phyloP scores from a whole-genome alignment of 208 protist species.

The Leishmania lainsoni region DNA sequence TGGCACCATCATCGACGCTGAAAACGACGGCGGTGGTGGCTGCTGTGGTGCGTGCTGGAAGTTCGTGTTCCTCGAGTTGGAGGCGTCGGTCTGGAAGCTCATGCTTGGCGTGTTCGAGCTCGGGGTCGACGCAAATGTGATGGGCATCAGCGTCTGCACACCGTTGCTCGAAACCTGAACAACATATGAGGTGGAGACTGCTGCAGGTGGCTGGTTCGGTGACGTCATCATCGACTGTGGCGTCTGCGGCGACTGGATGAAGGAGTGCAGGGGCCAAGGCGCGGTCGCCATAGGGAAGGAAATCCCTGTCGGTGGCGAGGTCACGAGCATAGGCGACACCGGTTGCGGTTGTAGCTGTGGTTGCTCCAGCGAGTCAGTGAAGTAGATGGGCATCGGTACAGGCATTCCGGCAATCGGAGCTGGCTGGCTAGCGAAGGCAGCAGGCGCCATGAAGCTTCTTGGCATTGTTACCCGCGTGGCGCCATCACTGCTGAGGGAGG shows the following conservation, averaged over 20 bases:
- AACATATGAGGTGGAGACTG: neutral
- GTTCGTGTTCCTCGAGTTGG: neutral
- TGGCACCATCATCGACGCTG: neutral
- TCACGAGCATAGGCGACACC: neutral
- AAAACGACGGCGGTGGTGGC: neutral
- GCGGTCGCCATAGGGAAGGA: neutral
- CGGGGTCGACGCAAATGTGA: neutral
- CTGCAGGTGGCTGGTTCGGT: neutral
- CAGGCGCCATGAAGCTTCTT: neutral
- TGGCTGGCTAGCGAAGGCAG: neutral
- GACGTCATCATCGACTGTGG: neutral
- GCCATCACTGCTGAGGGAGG: neutral
- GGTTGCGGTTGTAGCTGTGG: neutral
- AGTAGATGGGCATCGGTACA: neutral
- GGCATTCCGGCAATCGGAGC: neutral
- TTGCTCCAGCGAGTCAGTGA: conserved; percentile 8
- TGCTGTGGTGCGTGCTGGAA: neutral
- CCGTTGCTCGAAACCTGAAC: conserved; percentile 7
- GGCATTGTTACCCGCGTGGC: conserved; percentile 1
- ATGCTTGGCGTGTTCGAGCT: neutral
- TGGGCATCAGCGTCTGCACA: conserved; percentile 3
- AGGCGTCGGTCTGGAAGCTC: neutral
- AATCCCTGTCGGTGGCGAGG: conserved; percentile 1
- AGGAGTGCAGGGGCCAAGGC: neutral
- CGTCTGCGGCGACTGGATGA: conserved; percentile 1